Evolutionary conservation across 2,329 filamentous ascomycete species (phyloP).

Genomic region (Pseudogymnoascus sp.): DNA sequence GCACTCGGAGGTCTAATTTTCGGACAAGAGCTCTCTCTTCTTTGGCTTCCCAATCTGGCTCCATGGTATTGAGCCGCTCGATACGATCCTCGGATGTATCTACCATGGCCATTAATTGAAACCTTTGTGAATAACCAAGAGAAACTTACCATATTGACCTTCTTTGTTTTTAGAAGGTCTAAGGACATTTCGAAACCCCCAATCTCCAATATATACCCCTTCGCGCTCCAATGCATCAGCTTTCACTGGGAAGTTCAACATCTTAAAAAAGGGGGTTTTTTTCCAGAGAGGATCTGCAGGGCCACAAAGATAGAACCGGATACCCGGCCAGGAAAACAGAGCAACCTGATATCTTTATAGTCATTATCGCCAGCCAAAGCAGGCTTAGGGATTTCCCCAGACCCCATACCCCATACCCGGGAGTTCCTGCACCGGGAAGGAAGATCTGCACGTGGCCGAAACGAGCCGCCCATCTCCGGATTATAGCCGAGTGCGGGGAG

Average conservation of each 20-base stretch:
- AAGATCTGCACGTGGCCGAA: background rate
- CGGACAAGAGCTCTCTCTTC: slow-evolving; percentile 19
- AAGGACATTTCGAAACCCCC: background rate
- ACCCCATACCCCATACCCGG: background rate
- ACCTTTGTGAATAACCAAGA: background rate
- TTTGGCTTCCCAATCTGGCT: slow-evolving; percentile 16
- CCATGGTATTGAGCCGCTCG: background rate
- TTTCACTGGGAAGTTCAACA: background rate
- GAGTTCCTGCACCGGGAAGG: background rate
- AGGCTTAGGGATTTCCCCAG: background rate
- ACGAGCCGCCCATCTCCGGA: slow-evolving; percentile 6
- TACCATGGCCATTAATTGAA: background rate
- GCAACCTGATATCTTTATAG: background rate
- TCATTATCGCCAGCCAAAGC: background rate
- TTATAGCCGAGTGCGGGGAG: slow-evolving; percentile 11
- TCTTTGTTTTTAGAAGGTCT: background rate
- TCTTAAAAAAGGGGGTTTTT: background rate
- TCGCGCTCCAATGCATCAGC: slow-evolving; percentile 3
- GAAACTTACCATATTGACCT: slow-evolving; percentile 3
- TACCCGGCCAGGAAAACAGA: background rate
- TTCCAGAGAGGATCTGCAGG: background rate
- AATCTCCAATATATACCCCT: slow-evolving; percentile 10
- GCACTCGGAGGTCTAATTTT: slow-evolving; percentile 19
- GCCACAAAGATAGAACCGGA: background rate
- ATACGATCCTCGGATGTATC: slow-evolving; percentile 8